Percentiles rank a stretch among this genome's conserved stretches.
phyloP scores from a whole-genome alignment of 23 red algal species.

The Gracilaria domingensis region DNA sequence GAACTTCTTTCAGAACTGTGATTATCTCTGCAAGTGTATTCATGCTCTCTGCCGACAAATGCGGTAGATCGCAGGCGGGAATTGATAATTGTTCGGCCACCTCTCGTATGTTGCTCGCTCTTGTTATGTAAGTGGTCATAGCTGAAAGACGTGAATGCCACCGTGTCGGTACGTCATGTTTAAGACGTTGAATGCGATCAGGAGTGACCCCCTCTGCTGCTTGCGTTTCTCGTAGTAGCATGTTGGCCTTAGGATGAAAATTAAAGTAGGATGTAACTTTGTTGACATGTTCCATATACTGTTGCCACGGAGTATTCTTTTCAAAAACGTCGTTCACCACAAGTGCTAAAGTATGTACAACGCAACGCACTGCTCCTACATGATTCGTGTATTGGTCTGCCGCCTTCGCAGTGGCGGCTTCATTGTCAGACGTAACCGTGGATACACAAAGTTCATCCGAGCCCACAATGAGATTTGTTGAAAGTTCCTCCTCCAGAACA shows the following conservation, averaged over 20 bases:
- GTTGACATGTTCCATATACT: background rate
- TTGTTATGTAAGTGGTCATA: background rate
- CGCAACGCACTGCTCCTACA: background rate
- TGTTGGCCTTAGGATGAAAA: background rate
- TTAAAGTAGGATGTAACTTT: background rate
- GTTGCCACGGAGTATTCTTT: background rate
- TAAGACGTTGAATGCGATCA: background rate
- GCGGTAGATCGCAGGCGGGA: background rate
- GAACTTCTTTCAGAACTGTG: background rate
- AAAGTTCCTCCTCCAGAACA: background rate
- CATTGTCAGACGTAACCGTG: background rate
- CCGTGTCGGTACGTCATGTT: background rate
- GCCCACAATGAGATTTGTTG: background rate
- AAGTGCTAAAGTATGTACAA: background rate
- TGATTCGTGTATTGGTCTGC: background rate
- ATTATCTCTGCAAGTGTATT: background rate
- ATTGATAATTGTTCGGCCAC: background rate
- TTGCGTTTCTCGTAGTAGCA: background rate
- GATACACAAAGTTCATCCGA: background rate
- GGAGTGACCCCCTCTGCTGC: background rate
- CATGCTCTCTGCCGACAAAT: background rate
- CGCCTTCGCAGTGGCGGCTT: background rate
- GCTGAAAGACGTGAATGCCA: background rate
- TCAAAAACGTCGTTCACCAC: background rate
- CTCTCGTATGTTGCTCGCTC: background rate